A percentile compares a stretch with the other conserved stretches of the same genome.
These are phyloP conservation scores for Trichoderma harzianum DNA, from an alignment of 2,329 filamentous ascomycete genomes.

Conservation along the genomic window DNA sequence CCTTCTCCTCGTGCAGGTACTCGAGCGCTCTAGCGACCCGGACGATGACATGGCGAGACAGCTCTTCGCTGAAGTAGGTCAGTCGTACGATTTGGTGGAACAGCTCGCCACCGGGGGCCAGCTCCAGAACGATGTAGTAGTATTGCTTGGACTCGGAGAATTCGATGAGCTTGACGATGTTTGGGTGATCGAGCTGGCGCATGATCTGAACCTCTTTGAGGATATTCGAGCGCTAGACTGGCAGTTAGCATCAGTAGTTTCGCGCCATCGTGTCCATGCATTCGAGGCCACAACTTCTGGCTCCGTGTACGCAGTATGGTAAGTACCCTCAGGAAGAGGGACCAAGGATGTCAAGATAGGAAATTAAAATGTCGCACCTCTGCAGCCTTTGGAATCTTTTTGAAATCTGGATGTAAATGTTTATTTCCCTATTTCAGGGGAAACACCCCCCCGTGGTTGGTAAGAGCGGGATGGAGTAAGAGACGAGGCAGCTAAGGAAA, in stretches of 20 bases:
- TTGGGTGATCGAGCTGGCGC: conserved; percentile 93
- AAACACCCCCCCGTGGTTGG: conserved; percentile 49
- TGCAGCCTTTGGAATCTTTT: conserved; percentile 90
- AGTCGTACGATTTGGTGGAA: conserved; percentile 98
- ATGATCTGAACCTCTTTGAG: conserved; percentile 99
- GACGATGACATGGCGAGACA: conserved; percentile 89
- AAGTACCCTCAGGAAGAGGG: conserved; percentile 17
- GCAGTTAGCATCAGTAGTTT: conserved; percentile 29
- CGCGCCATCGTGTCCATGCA: conserved; percentile 17
- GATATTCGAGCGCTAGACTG: conserved; percentile 84
- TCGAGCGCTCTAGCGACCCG: conserved; percentile 94
- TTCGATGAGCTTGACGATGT: conserved; percentile 89
- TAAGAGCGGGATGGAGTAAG: conserved; percentile 38
- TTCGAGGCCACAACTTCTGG: conserved; percentile 5
- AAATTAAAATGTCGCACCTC: conserved; percentile 72
- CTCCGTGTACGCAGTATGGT: background rate
- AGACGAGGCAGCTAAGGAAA: conserved; percentile 5
- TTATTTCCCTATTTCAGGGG: conserved; percentile 69
- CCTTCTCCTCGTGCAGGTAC: conserved; percentile 90
- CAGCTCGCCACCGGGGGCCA: conserved; percentile 90
- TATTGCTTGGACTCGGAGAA: conserved; percentile 93
- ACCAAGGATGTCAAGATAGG: conserved; percentile 27
- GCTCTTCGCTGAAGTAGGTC: conserved; percentile 96
- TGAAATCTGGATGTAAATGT: conserved; percentile 94
- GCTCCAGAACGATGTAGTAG: conserved; percentile 95